Evolutionary conservation across 805 yeast species (phyloP).

Genomic region (Sugiyamaella smithiae): DNA sequence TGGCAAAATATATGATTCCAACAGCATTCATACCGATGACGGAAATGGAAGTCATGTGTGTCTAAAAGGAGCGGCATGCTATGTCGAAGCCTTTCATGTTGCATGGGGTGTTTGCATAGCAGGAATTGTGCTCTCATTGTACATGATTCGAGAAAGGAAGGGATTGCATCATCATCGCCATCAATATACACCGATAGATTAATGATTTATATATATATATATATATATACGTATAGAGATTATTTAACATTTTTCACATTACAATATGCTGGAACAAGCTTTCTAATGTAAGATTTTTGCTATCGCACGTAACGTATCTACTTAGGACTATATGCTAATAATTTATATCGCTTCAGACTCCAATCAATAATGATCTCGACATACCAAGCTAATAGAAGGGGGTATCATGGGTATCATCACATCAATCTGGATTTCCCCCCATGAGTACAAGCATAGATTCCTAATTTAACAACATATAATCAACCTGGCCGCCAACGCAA

Average conservation of each 20-base stretch:
- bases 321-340: too few relatives aligned
- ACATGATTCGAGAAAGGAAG: conserved; percentile 14
- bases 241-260: too few relatives aligned
- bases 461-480: background rate
- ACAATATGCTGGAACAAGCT: too few relatives aligned
- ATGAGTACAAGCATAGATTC: background rate
- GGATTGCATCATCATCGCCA: background rate
- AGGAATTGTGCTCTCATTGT: conserved; percentile 14
- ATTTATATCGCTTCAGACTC: too few relatives aligned
- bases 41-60: conserved; percentile 18
- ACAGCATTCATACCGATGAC: conserved; percentile 22
- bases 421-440: too few relatives aligned
- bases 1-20: conserved; percentile 60
- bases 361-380: too few relatives aligned
- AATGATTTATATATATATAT: background rate
- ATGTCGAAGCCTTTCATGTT: conserved; percentile 20
- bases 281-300: too few relatives aligned
- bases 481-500: conserved; percentile 5
- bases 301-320: too few relatives aligned
- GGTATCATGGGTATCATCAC: background rate
- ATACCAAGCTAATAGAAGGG: too few relatives aligned
- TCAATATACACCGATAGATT: background rate
- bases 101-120: conserved; percentile 11
- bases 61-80: conserved; percentile 22
- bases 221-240: background rate